Evolutionary conservation across 352 stramenopile species (phyloP).

Genomic region (Phytophthora capsici): DNA sequence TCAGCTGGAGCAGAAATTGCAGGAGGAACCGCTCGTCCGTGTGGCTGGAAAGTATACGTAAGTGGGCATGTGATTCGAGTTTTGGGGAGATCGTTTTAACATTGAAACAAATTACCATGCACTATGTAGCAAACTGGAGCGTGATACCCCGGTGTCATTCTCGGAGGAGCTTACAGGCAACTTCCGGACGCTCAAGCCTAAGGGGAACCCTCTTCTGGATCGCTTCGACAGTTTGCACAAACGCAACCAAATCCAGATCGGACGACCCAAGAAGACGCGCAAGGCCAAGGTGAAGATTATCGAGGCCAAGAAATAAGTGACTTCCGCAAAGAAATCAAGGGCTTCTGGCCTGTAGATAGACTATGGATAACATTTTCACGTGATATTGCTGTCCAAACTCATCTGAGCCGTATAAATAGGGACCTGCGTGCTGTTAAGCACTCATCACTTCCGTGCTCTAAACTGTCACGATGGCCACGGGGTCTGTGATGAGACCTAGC

Average conservation of each 20-base stretch:
- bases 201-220: conserved; percentile 81
- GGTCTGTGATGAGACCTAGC: conserved; percentile 67
- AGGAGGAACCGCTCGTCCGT: conserved; percentile 74
- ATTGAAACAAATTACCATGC: too few relatives aligned
- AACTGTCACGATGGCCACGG: conserved; percentile 30
- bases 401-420: conserved; percentile 28
- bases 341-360: conserved; percentile 37
- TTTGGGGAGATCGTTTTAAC: background rate
- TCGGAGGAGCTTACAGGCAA: conserved; percentile 84
- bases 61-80: conserved; percentile 15
- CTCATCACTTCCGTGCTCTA: background rate
- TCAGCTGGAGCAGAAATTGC: conserved; percentile 75
- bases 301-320: conserved; percentile 75
- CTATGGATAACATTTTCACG: conserved; percentile 23
- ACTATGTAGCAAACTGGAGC: conserved; percentile 72
- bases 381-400: background rate
- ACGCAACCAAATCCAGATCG: conserved; percentile 86
- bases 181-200: conserved; percentile 79
- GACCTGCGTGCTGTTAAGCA: conserved; percentile 1
- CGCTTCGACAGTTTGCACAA: conserved; percentile 89
- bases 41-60: conserved; percentile 81
- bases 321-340: conserved; percentile 6
- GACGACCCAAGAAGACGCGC: conserved; percentile 59
- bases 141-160: conserved; percentile 73
- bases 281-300: conserved; percentile 86